Evolutionary conservation across 495 filamentous ascomycete genomes (phyloP).

Genomic region (Talaromyces adpressus): DNA sequence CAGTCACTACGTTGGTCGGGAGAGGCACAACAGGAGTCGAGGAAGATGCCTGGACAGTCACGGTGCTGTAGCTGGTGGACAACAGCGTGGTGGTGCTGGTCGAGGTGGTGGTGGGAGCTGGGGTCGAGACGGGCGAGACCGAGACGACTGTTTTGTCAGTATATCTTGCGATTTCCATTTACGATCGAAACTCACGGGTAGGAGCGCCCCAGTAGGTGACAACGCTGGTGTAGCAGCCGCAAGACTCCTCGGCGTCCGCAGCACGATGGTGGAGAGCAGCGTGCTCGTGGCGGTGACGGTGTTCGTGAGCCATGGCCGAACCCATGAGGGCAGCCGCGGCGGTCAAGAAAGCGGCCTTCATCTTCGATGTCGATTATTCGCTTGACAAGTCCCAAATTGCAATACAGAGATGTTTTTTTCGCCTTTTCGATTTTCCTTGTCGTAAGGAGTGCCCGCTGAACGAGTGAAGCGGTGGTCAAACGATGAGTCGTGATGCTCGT

Average conservation of each 20-base stretch:
- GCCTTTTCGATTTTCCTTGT: conserved; percentile 14
- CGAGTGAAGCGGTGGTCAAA: conserved; percentile 85
- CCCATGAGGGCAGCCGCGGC: conserved; percentile 60
- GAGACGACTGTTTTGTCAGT: conserved; percentile 20
- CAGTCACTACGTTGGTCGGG: conserved; percentile 61
- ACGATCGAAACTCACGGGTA: conserved; percentile 41
- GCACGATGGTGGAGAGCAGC: conserved; percentile 48
- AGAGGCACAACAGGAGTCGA: conserved; percentile 25
- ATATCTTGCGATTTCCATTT: neutral
- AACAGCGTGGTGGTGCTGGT: conserved; percentile 28
- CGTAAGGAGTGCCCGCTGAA: conserved; percentile 88
- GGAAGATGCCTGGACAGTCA: conserved; percentile 24
- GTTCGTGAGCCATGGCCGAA: conserved; percentile 51
- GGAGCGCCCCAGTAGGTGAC: conserved; percentile 52
- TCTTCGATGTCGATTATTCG: conserved; percentile 21
- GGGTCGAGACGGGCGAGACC: conserved; percentile 16
- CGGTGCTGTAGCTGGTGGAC: conserved; percentile 36
- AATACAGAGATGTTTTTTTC: conserved; percentile 8
- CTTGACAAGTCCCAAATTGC: neutral
- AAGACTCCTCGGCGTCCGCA: conserved; percentile 37
- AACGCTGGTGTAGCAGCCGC: conserved; percentile 65
- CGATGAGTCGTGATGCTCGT: conserved; percentile 41
- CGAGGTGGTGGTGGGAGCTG: conserved; percentile 15
- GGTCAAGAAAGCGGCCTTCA: conserved; percentile 64
- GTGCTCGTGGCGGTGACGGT: conserved; percentile 56